Evolutionary conservation across 305 asterid species (phyloP), one percentile per base, ranked within the genome.

Genomic region (Fraxinus latifolia): DNA sequence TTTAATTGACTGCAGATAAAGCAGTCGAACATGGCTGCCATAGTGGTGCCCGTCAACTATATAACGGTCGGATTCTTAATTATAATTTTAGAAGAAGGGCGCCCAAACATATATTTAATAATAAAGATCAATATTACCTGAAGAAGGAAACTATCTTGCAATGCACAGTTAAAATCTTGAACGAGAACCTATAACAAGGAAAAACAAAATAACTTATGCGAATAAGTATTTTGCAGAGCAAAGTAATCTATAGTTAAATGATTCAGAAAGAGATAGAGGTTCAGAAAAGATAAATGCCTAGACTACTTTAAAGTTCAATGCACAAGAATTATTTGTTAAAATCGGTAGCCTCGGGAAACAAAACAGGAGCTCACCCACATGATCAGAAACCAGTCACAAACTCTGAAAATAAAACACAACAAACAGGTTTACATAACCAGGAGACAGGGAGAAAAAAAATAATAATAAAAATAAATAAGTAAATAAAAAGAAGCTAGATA

Each of bases 141-240:
- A 85, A 93, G 95, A 85, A 96, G 95, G 87, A 94, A 93, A 88
- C 87, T 96, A 79, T 96, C 99, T 90, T 92, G 99, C 91, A 94
- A 85, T 73, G 98, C 99, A 87, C 99, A 96, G 82, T 93, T 96
- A 88, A 94, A 96, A 86, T 96, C 98, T 88, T 93, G 97, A 86
- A 96, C 87, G 84, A 94, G 97, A 74, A 88, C 95, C 99, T 96
- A 83, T n/a, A 83, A 39, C 39, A 74, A 78, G 80, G 77, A 73
- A 47, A 47, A 47, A 47, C 19, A 47, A 14, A 14, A 47, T 47
- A 47, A 47, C 58, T 14, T 36, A 67, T 77, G 23, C 23, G 76
- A 75, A 36, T 55, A n/a, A 55, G 37, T 74, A 32, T 34, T 74
- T 47, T 83, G 42, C 74, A 82, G 36, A 77, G 70, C 80, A 37